A percentile compares a stretch with the other conserved stretches of the same genome.
phyloP scores from a whole-genome alignment of 2,329 filamentous ascomycete species.

The Aotearoamyces nothofagi region DNA sequence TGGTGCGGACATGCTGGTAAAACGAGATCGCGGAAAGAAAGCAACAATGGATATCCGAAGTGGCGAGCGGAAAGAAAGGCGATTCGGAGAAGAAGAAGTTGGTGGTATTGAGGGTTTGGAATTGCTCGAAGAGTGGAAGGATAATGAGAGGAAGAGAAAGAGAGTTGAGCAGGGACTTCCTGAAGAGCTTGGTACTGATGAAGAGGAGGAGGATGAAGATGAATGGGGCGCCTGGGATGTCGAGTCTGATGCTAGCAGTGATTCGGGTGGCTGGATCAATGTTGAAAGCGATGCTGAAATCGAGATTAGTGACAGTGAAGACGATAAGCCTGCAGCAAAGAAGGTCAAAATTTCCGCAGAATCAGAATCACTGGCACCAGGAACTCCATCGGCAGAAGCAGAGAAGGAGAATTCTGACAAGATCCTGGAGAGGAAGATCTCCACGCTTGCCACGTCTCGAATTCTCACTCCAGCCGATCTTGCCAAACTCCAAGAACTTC shows the following conservation, averaged over 20 bases:
- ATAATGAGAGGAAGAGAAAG: slow-evolving; percentile 68
- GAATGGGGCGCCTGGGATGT: slow-evolving; percentile 46
- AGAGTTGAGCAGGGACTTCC: slow-evolving; percentile 52
- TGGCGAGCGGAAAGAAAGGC: slow-evolving; percentile 60
- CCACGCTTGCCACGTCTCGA: slow-evolving; percentile 76
- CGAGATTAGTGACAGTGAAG: slow-evolving; percentile 56
- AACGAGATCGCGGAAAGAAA: slow-evolving; percentile 81
- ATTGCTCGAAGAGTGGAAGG: slow-evolving; percentile 83
- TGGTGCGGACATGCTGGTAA: slow-evolving; percentile 75
- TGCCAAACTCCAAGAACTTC: slow-evolving; percentile 84
- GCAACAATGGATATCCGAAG: slow-evolving; percentile 68
- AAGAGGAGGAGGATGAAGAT: slow-evolving; percentile 42
- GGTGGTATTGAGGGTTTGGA: slow-evolving; percentile 88
- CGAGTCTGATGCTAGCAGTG: slow-evolving; percentile 39
- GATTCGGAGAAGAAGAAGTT: slow-evolving; percentile 67
- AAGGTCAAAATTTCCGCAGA: slow-evolving; percentile 34
- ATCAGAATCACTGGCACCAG: slow-evolving; percentile 17
- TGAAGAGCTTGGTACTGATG: slow-evolving; percentile 44
- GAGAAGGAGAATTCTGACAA: slow-evolving; percentile 27
- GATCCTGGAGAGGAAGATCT: slow-evolving; percentile 28
- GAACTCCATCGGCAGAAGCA: slow-evolving; percentile 19
- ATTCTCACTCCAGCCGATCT: slow-evolving; percentile 93
- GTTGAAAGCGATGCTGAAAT: slow-evolving; percentile 76
- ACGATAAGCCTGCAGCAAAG: slow-evolving; percentile 54
- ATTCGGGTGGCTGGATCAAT: slow-evolving; percentile 85